These are phyloP conservation scores for Lupinus albus DNA, from an alignment of 306 rosid genomes.

Conservation along the genomic window DNA sequence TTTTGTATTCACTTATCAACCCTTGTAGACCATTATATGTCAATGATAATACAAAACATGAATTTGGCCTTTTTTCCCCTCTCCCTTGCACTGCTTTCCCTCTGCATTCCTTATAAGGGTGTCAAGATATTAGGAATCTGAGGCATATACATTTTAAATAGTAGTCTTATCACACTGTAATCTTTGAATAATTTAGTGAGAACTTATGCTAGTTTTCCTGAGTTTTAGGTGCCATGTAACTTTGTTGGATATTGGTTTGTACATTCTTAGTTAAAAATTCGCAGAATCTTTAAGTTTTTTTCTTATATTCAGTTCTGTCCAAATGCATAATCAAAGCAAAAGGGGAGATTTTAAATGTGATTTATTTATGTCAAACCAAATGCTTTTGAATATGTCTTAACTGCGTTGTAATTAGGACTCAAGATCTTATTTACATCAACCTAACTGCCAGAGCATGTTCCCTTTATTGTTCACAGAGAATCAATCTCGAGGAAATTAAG, in stretches of 20 bases:
- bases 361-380: slow-evolving; percentile 8
- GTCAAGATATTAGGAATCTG: background rate
- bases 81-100: slow-evolving; percentile 23
- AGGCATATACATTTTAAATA: slow-evolving; percentile 2
- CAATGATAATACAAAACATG: slow-evolving; percentile 7
- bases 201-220: background rate
- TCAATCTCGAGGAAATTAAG: slow-evolving; percentile 70
- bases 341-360: background rate
- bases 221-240: slow-evolving; percentile 6
- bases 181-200: background rate
- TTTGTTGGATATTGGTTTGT: background rate
- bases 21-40: slow-evolving; percentile 8
- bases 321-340: background rate
- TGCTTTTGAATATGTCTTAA: slow-evolving; percentile 22
- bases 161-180: slow-evolving; percentile 1
- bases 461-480: slow-evolving; percentile 55
- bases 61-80: slow-evolving; percentile 11
- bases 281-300: background rate
- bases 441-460: slow-evolving; percentile 27
- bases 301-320: background rate
- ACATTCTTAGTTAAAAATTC: background rate
- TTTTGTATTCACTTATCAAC: background rate
- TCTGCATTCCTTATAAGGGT: background rate
- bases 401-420: slow-evolving; percentile 29
- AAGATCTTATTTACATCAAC: slow-evolving; percentile 18